Evolutionary conservation across 345 rosid species (phyloP), one percentile per base, ranked within the genome.

Genomic region (Citrus trifoliata): DNA sequence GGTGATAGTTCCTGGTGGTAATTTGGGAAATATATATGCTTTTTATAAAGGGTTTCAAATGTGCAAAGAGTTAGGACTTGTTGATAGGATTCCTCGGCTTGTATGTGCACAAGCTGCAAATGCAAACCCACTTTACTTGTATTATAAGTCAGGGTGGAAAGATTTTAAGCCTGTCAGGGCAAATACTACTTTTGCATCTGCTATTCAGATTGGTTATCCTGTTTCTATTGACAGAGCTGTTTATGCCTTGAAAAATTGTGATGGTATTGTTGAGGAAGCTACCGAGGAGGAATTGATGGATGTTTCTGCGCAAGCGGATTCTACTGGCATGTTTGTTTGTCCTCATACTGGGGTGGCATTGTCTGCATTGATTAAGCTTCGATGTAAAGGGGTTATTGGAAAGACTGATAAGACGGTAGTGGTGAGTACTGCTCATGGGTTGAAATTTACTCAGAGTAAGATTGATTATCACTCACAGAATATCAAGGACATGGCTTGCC

Each of bases 301-400:
- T 78, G 89, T 88, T 67, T 85, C 72, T 84, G 91, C 88, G 0
- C 83, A 81, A 65, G 91, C 87, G 0, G 89, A 88, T 81, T 88
- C 91, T 35, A 83, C 91, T 0, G 91, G 91, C 61, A 88, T 88
- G 89, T 88, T 88, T 77, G 78, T 85, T 18, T 88, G 91, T 27
- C 89, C 91, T 22, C 89, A 88, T 71, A 88, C 91, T 6, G 88
- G 91, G 28, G 91, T 86, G 78, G 91, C 89, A 5, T 75, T 88
- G 73, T 85, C 88, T 0, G 91, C 91, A 2, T 71, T 88, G 88
- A 78, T 33, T 80, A 88, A 88, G 88, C 88, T 86, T 7, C 76
- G 87, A 83, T 71, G 79, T 25, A 82, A 85, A 64, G 91, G 88
- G 75, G 35, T 83, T 67, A 86, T 88, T 10, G 69, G 84, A 32